Base-by-base conservation (phyloP, 176 grass and related monocot genomes). In the Aegilops tauschii region DNA sequence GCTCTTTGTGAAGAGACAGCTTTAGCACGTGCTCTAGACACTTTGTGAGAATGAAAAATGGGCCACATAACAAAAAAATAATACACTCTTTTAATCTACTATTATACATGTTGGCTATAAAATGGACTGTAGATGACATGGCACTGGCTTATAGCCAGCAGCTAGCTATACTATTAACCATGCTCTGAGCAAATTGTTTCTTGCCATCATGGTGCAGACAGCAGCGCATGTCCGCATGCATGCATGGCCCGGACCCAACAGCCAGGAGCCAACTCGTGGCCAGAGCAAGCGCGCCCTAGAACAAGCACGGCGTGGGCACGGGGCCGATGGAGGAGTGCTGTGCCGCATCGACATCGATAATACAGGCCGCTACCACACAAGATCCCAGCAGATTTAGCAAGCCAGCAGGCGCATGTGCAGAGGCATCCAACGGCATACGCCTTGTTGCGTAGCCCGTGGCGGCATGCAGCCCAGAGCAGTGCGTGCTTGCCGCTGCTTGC, bases 391-490 rank as follows among this genome's bases (percentile, higher is more conserved):
- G 68, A 56, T 52, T 65, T 47, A 68, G 64, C 79, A 47, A 62
- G 18, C 54, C 2, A 20, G 17, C 39, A 28, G 6, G 37, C 20
- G 67, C 77, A 45, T 73, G 69, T 77, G 72, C 44, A 67, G 42
- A 10, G 62, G 79, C 79, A 0, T 59, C 56, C 56, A 67, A 67
- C 18, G 69, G 36, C 82, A 25, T 76, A 34, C 35, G 83, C 28
- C 18, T 32, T 83, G 84, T 87, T 90, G 73, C 80, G 13, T 74
- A 80, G 79, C 88, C 36, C n/a, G 12, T 83, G 74, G 84, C 56
- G 56, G 84, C 58, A 74, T 64, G 36, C 28, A 30, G 13, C 27
- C 39, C 12, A 28, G 14, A 69, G 65, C 65, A 65, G 27, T 1
- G 63, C 63, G 30, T 17, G 30, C 16, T 3, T 40, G 39, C 37